Evolutionary conservation across 441 rosid genomes (phyloP).

Genomic region (Pelargonium citronellum): DNA sequence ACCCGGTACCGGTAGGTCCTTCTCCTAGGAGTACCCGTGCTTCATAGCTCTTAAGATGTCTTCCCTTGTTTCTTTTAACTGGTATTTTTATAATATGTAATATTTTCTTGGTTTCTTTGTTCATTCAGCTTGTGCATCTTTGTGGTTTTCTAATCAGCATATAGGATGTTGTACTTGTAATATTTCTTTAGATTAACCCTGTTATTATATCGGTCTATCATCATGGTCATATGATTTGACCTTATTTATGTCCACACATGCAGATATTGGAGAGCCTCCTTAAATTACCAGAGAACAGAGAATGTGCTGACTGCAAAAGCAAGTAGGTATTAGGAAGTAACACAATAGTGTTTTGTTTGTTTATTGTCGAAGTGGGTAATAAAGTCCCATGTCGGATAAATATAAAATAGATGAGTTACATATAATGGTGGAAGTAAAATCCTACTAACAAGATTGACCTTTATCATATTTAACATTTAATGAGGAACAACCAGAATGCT

Average conservation of each 20-base stretch:
- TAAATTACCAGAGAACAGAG: slow-evolving; percentile 28
- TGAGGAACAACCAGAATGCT: background rate
- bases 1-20: no score
- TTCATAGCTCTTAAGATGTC: background rate
- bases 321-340: slow-evolving; percentile 16
- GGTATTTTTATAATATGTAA: background rate
- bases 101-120: background rate
- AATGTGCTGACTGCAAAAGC: slow-evolving; percentile 31
- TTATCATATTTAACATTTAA: no score
- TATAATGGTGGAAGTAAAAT: no score
- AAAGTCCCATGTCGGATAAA: no score
- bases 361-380: background rate
- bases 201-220: background rate
- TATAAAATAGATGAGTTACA: no score
- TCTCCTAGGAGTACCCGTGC: no score
- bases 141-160: background rate
- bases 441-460: no score
- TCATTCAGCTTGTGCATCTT: slow-evolving; percentile 1
- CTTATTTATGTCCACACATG: background rate
- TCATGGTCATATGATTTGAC: background rate
- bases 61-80: background rate
- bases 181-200: background rate
- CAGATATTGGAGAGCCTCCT: slow-evolving; percentile 27
- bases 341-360: background rate
- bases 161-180: background rate